Percentiles rank a stretch among this genome's conserved stretches.
Evolutionary conservation across 2,329 filamentous ascomycete species (phyloP).

Genomic region (Botryotinia globosa): DNA sequence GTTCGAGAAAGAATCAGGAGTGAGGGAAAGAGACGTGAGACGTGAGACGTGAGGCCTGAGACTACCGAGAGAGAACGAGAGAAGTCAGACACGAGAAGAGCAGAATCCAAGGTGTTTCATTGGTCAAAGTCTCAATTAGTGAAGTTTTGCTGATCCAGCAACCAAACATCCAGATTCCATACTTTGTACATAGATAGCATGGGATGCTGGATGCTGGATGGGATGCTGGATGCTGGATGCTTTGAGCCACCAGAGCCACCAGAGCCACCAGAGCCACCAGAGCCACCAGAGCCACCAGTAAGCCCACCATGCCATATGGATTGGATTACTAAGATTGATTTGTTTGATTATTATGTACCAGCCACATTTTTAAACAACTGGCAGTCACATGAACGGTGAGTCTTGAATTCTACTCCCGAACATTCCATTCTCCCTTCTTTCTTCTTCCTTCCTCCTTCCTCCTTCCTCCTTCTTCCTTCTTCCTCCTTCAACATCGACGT

Average conservation of each 20-base stretch:
- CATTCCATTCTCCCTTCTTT: not conserved
- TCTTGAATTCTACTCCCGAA: not conserved
- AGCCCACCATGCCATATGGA: not conserved
- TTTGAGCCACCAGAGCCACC: not conserved
- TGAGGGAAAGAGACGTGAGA: not conserved
- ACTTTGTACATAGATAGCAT: too few relatives aligned
- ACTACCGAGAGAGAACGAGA: not conserved
- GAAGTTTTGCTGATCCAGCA: too few relatives aligned
- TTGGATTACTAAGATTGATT: not conserved
- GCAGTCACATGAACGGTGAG: constrained; percentile 6
- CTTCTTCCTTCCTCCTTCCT: not conserved
- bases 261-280: too few relatives aligned
- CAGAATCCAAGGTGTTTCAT: not conserved
- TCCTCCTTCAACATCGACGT: not conserved
- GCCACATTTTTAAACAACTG: constrained; percentile 5
- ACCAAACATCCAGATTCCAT: too few relatives aligned
- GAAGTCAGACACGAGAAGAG: not conserved
- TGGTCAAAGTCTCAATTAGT: not conserved
- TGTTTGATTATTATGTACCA: not conserved
- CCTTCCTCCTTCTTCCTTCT: not conserved
- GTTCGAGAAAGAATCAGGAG: not conserved
- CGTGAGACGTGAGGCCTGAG: not conserved
- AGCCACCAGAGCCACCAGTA: too few relatives aligned
- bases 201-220: too few relatives aligned
- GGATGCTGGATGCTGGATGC: not conserved